phyloP scores from a whole-genome alignment of 805 yeast genomes.

The Ogataea minuta region DNA sequence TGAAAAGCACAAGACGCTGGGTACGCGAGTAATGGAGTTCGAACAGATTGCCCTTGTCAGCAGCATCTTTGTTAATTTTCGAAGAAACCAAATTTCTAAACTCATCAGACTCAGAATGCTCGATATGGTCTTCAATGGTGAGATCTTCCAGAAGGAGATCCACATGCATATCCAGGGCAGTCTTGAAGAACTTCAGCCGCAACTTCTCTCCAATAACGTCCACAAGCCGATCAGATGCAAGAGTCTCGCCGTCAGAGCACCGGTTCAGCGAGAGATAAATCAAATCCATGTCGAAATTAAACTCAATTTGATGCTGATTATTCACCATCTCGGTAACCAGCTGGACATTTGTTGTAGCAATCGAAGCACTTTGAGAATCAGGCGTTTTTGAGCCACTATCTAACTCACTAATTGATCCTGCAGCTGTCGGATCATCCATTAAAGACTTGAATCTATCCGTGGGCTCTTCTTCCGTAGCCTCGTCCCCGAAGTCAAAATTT shows the following conservation, averaged over 20 bases:
- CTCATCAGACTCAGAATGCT: constrained; percentile 56
- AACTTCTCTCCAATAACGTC: constrained; percentile 71
- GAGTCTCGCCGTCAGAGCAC: constrained; percentile 60
- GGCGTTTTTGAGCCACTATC: constrained; percentile 18
- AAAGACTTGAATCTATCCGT: constrained; percentile 20
- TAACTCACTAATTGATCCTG: constrained; percentile 14
- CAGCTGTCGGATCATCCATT: constrained; percentile 24
- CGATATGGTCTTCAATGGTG: constrained; percentile 72
- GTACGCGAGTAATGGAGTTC: constrained; percentile 55
- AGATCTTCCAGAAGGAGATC: constrained; percentile 64
- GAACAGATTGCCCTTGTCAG: constrained; percentile 49
- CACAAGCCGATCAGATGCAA: constrained; percentile 64
- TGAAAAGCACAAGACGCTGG: constrained; percentile 56
- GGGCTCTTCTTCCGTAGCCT: constrained; percentile 10
- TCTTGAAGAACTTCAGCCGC: constrained; percentile 56
- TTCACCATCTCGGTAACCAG: constrained; percentile 9
- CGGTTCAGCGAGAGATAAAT: constrained; percentile 63
- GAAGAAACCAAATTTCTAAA: constrained; percentile 72
- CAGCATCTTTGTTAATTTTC: constrained; percentile 42
- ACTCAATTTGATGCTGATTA: constrained; percentile 66
- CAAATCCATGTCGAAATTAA: constrained; percentile 64
- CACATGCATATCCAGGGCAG: constrained; percentile 60
- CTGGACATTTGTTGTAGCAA: constrained; percentile 5
- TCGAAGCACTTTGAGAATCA: constrained; percentile 14
- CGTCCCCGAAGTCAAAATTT: constrained; percentile 30